Conservation (phyloP, 1,284 basidiomycete species). For the Papiliotrema laurentii region DNA sequence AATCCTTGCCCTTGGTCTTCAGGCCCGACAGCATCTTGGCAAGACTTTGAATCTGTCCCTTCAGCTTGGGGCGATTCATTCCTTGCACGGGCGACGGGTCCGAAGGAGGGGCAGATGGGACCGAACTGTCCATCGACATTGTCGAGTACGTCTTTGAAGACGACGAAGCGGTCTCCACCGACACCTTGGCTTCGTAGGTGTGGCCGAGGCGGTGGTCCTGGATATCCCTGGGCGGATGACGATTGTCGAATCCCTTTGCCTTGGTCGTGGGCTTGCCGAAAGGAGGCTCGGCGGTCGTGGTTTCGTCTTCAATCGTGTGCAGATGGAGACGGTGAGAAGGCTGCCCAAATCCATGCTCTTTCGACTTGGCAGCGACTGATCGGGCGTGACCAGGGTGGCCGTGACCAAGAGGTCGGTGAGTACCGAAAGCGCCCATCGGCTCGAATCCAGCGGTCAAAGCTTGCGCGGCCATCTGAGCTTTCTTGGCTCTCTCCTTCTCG, state of each 20-base stretch:
- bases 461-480: conserved; percentile 27
- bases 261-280: not conserved
- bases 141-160: conserved; percentile 1
- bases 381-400: conserved; percentile 2
- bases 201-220: no score
- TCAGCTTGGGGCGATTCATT: conserved; percentile 43
- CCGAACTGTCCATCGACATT: not conserved
- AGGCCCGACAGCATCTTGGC: conserved; percentile 47
- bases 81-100: not conserved
- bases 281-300: not conserved
- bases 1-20: conserved; percentile 42
- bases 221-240: no score
- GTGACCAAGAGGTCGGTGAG: conserved; percentile 6
- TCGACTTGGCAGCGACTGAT: not conserved
- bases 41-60: conserved; percentile 43
- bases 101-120: not conserved
- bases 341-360: not conserved
- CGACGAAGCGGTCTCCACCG: conserved; percentile 3
- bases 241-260: not conserved
- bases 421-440: conserved; percentile 33
- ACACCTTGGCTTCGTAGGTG: not conserved
- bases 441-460: conserved; percentile 28
- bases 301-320: not conserved
- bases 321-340: not conserved
- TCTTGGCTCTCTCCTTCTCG: conserved; percentile 9